These are phyloP conservation scores for Rhododendron vialii DNA, from an alignment of 148 eudicot genomes.

Conservation along the genomic window DNA sequence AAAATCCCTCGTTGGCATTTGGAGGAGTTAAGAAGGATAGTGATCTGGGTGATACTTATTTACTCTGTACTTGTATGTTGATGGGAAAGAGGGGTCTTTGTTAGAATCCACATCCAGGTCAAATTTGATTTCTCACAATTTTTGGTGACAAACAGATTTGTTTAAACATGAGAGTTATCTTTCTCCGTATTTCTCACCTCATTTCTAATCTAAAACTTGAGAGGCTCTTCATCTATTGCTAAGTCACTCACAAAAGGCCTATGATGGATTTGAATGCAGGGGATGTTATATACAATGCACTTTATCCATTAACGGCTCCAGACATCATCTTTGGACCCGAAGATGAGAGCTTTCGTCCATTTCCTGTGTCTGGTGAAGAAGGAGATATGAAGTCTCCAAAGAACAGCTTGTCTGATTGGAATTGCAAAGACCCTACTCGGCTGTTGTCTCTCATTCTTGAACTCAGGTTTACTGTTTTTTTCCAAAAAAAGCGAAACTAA, in stretches of 20 bases:
- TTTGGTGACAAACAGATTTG: not conserved
- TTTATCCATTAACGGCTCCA: conserved; percentile 68
- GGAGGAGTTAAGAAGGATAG: not conserved
- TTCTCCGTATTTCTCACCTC: not conserved
- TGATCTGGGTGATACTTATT: not conserved
- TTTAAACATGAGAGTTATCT: not conserved
- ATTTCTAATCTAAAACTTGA: not conserved
- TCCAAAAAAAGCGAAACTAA: not conserved
- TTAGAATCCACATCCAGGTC: not conserved
- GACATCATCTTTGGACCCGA: conserved; percentile 82
- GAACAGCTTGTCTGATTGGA: conserved; percentile 60
- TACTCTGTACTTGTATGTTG: not conserved
- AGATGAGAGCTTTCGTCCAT: conserved; percentile 63
- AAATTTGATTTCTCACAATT: not conserved
- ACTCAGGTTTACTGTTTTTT: conserved; percentile 47
- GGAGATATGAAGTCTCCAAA: conserved; percentile 34
- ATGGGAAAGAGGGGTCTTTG: not conserved
- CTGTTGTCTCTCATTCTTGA: conserved; percentile 65
- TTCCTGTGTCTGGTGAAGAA: conserved; percentile 23
- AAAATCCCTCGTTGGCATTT: not conserved
- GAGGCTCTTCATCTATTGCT: not conserved
- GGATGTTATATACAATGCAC: conserved; percentile 73
- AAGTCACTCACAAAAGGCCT: not conserved
- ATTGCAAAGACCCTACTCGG: conserved; percentile 59
- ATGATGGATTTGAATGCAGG: conserved; percentile 33